Evolutionary conservation across 805 yeast genomes (phyloP).

Genomic region (Kuraishia capsulata): DNA sequence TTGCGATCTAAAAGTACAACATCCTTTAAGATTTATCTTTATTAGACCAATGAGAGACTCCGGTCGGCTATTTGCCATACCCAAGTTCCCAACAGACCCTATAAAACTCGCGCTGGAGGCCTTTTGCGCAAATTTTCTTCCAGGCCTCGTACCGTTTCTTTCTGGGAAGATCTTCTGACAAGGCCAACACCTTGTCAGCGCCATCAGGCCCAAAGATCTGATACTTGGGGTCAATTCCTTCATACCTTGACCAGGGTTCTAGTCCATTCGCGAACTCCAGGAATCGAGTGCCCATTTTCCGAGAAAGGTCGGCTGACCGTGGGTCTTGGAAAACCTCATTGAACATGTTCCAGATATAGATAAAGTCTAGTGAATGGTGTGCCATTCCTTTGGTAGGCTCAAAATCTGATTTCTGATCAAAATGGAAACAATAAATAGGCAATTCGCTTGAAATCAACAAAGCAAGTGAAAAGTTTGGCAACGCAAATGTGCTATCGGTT

Average conservation of each 20-base stretch:
- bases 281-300: background rate
- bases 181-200: slow-evolving; percentile 3
- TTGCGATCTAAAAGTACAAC: too few species aligned
- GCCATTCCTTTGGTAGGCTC: slow-evolving; percentile 7
- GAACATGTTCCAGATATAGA: slow-evolving; percentile 8
- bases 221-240: background rate
- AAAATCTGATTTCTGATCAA: slow-evolving; percentile 8
- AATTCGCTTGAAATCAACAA: background rate
- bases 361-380: slow-evolving; percentile 10
- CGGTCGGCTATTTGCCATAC: too few species aligned
- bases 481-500: background rate
- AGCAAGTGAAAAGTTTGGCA: background rate
- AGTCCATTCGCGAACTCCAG: background rate
- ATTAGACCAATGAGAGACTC: too few species aligned
- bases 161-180: slow-evolving; percentile 5
- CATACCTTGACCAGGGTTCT: background rate
- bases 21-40: too few species aligned
- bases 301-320: slow-evolving; percentile 3
- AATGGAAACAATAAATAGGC: slow-evolving; percentile 3
- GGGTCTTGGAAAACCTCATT: slow-evolving; percentile 5
- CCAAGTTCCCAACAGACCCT: background rate
- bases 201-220: slow-evolving; percentile 7
- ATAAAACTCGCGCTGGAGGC: slow-evolving; percentile 8
- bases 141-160: slow-evolving; percentile 6
- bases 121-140: slow-evolving; percentile 5